Evolutionary conservation across 352 stramenopile species (phyloP).

Genomic region (Pythium brassicae): DNA sequence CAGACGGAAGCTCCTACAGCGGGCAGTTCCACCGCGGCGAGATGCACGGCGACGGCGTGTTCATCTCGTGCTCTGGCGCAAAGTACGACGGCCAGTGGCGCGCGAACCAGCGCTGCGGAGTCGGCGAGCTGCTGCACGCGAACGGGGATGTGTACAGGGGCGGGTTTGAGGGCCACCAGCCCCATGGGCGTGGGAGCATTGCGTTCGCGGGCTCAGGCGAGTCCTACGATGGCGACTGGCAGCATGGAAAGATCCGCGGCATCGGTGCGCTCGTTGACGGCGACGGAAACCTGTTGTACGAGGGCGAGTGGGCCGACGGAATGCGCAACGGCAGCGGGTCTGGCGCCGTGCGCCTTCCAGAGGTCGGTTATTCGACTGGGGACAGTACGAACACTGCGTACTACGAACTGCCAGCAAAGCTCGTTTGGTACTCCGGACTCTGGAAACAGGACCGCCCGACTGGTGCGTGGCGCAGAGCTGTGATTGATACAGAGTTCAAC

Average conservation of each 20-base stretch:
- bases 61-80: conserved; percentile 32
- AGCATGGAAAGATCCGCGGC: conserved; percentile 17
- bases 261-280: conserved; percentile 19
- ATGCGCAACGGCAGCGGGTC: conserved; percentile 24
- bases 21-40: conserved; percentile 49
- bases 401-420: not conserved
- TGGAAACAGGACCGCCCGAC: conserved; percentile 17
- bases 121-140: conserved; percentile 27
- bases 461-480: conserved; percentile 12
- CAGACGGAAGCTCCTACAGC: conserved; percentile 53
- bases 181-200: conserved; percentile 33
- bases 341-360: conserved; percentile 6
- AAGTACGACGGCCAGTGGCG: conserved; percentile 55
- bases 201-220: conserved; percentile 16
- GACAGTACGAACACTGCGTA: too few relatives aligned
- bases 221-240: conserved; percentile 42
- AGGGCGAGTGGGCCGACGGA: conserved; percentile 38
- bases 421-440: conserved; percentile 16
- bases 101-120: conserved; percentile 37
- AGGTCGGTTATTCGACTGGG: not conserved
- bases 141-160: conserved; percentile 39
- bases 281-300: conserved; percentile 21
- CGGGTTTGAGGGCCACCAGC: conserved; percentile 34
- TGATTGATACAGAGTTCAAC: too few relatives aligned
- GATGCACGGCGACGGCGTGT: conserved; percentile 47